These are phyloP conservation scores for Pythium monospermum DNA, from an alignment of 352 stramenopile genomes.

Conservation along the genomic window DNA sequence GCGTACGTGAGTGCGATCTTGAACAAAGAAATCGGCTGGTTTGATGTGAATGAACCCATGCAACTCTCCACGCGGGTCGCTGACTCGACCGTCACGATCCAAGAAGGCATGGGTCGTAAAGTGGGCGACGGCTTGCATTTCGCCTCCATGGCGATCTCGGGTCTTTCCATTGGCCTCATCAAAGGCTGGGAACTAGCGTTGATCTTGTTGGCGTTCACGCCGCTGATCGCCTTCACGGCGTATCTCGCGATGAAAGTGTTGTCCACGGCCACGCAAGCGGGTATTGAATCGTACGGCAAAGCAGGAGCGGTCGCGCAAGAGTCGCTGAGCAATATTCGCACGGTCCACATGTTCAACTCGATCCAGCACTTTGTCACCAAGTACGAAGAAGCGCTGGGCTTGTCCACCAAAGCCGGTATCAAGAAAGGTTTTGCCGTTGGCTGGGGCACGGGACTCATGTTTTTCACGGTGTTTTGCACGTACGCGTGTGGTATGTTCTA, in stretches of 20 bases:
- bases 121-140: constrained; percentile 29
- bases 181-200: constrained; percentile 46
- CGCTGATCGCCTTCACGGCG: constrained; percentile 21
- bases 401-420: constrained; percentile 46
- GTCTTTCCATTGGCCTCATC: constrained; percentile 34
- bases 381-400: constrained; percentile 43
- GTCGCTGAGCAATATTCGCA: constrained; percentile 62
- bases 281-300: constrained; percentile 56
- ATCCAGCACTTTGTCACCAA: constrained; percentile 52
- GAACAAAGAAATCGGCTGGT: constrained; percentile 40
- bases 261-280: constrained; percentile 35
- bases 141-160: constrained; percentile 26
- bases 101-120: constrained; percentile 50
- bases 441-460: constrained; percentile 59
- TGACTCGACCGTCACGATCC: constrained; percentile 45
- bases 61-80: constrained; percentile 43
- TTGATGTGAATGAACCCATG: constrained; percentile 37
- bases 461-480: constrained; percentile 58
- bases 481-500: constrained; percentile 82
- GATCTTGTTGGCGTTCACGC: constrained; percentile 34
- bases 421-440: constrained; percentile 46
- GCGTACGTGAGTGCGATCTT: constrained; percentile 33
- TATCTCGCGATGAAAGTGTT: constrained; percentile 49
- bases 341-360: constrained; percentile 76
- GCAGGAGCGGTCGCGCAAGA: constrained; percentile 73